Conservation (phyloP, 1,284 basidiomycete genomes). For the Apiotrichum akiyoshidainum region DNA sequence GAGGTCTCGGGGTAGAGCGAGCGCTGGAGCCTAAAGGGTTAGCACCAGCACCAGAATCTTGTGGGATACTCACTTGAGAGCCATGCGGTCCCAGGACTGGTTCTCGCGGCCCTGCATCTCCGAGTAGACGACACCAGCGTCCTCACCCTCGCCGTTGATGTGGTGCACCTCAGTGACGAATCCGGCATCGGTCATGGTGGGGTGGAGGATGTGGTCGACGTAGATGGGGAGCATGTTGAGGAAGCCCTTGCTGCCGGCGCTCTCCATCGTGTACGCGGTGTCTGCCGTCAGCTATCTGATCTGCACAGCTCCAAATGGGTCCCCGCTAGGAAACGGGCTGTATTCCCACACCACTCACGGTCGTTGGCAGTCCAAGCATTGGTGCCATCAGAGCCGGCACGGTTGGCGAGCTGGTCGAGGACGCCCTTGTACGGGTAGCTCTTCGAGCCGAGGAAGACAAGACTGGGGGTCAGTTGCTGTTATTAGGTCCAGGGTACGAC, state of each 20-base stretch:
- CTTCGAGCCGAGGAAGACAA: constrained; percentile 92
- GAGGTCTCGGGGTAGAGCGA: constrained; percentile 75
- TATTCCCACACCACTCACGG: constrained; percentile 26
- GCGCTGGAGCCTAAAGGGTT: constrained; percentile 63
- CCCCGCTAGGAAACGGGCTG: no score
- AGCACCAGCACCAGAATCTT: constrained; percentile 6
- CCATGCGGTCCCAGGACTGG: constrained; percentile 84
- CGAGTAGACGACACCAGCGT: constrained; percentile 94
- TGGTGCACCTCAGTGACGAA: constrained; percentile 95
- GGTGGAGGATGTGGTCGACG: constrained; percentile 95
- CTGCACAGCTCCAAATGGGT: no score
- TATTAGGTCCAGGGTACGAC: background rate
- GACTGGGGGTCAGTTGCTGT: constrained; percentile 51
- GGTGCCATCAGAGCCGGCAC: constrained; percentile 90
- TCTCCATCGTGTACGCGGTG: constrained; percentile 95
- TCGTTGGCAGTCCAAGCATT: constrained; percentile 61
- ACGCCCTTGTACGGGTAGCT: constrained; percentile 96
- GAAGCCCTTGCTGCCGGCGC: constrained; percentile 94
- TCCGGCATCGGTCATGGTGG: constrained; percentile 85
- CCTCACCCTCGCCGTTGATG: constrained; percentile 82
- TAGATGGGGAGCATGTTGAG: constrained; percentile 91
- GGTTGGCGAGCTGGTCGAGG: constrained; percentile 93
- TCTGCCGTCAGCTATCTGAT: constrained; percentile 54
- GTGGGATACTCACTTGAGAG: constrained; percentile 61
- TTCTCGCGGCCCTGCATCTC: constrained; percentile 99